Base-by-base conservation (phyloP, 768 basidiomycete genomes). In the Lentinula guzmanii region DNA sequence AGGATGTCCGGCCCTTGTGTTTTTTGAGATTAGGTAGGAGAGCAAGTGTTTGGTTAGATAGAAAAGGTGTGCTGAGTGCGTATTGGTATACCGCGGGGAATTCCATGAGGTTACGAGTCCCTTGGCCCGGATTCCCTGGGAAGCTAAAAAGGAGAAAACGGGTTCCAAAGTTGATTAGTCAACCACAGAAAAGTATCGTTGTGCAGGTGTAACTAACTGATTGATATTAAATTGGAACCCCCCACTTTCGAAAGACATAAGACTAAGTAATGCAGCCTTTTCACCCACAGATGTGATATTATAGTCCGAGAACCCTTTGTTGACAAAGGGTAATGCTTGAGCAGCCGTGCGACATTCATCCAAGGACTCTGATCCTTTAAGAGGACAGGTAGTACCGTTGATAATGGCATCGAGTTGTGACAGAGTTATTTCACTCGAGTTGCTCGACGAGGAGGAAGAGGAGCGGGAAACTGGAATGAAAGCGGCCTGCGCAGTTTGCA, bases 31-130 rank as follows among this genome's bases (percentile, higher is more conserved):
- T 52, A 18, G 65, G 63, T 28, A 60, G 64, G 37, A 69, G 61
- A 3, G 65, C 61, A 42, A 60, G 61, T 0, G 69, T 67, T 45
- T 64, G 60, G 4, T 60, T 55, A 13, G 65, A 46, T 11, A 63
- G 42, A 28, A 55, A 60, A 1, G 69, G 66, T 18, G 63, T 67
- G 55, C 66, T 67, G 21, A 70, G 48, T n/a, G 67, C 69, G 61
- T 70, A 70, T 58, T 70, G 52, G 52, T 67, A 61, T 35, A 70
- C 62, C 55, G 65, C 67, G 9, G 67, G 67, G 58, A 70, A 68
- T n/a, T 45, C 63, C 67, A 68, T 68, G 35, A 63, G 21, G 54
- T 66, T 68, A n/a, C 66, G 67, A 15, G 69, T 68, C 13, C 68
- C 67, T 54, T 69, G 68, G 4, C 67, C 68, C 1, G 68, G 67